These are phyloP conservation scores for Lasiodiplodia citricola DNA, from an alignment of 2,329 filamentous ascomycete species.

Conservation along the genomic window DNA sequence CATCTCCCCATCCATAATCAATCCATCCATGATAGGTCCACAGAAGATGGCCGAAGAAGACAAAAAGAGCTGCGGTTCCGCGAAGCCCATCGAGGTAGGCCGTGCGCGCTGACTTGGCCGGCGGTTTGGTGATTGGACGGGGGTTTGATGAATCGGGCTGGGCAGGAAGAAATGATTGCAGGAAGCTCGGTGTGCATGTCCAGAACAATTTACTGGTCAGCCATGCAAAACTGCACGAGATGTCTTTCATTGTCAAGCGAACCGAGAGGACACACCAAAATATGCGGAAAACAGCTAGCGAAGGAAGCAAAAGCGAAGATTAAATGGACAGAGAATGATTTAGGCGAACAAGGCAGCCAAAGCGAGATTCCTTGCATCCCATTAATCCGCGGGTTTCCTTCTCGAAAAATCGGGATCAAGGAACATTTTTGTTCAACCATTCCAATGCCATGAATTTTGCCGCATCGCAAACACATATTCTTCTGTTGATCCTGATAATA, in stretches of 20 bases:
- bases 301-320: no score
- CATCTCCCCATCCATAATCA: constrained; percentile 21
- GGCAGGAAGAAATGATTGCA: not conserved
- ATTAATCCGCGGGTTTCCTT: no score
- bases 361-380: no score
- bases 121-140: not conserved
- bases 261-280: no score
- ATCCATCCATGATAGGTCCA: constrained; percentile 11
- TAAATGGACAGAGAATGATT: no score
- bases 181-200: not conserved
- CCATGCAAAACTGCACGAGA: not conserved
- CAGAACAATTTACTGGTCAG: not conserved
- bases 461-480: not conserved
- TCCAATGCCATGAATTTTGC: not conserved
- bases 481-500: not conserved
- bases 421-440: not conserved
- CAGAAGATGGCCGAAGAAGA: not conserved
- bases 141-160: not conserved
- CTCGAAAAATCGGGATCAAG: not conserved
- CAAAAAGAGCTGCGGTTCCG: not conserved
- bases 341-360: no score
- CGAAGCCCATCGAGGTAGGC: constrained; percentile 9
- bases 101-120: not conserved
- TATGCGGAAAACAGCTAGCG: no score
- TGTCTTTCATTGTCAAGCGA: not conserved